Evolutionary conservation across 2,329 filamentous ascomycete genomes (phyloP), one percentile per base, ranked within the genome.

Genomic region (Triangularia verruculosa): DNA sequence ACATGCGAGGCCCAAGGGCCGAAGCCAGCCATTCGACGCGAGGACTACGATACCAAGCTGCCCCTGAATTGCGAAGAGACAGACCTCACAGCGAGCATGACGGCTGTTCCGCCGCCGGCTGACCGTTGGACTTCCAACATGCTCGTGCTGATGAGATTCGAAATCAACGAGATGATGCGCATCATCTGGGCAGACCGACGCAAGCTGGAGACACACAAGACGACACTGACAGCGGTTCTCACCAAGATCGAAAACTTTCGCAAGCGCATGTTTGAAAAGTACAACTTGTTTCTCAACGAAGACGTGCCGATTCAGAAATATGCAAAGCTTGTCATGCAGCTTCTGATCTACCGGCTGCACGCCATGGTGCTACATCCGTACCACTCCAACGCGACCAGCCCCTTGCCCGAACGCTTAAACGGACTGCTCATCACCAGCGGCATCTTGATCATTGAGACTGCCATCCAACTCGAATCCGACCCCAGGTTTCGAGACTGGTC

Each of bases 1-100:
- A 92, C 89, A 0, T 90, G 86, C 70, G 90, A 93, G 74, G 85
- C 87, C 1, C 89, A 91, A 66, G 90, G 89, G 0, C 90, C 90
- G 8, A 82, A 87, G 24, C 88, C 89, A 0, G 83, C 86, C 59
- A 91, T 93, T 61, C 83, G 88, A n/a, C 80, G 83, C 43, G 89
- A 91, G 22, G 89, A 93, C 70, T 93, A 89, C 73, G 89, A 92
- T 69, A 92, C 90, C 0, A 86, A 84, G 65, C 81, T 92, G 25
- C 90, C 90, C 0, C 76, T 89, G 11, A 92, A 92, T 72, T 83
- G 89, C 64, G 82, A 91, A 65, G 90, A 92, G 67, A 77, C 78
- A 1, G 86, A 89, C 59, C 78, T 92, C n/a, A 79, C 74, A 55
- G 47, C 63, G 8, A 68, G 75, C 5, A 77, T 78, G 2, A 70